Evolutionary conservation across 140 eudicot species (phyloP).

Genomic region (Oenanthe javanica): DNA sequence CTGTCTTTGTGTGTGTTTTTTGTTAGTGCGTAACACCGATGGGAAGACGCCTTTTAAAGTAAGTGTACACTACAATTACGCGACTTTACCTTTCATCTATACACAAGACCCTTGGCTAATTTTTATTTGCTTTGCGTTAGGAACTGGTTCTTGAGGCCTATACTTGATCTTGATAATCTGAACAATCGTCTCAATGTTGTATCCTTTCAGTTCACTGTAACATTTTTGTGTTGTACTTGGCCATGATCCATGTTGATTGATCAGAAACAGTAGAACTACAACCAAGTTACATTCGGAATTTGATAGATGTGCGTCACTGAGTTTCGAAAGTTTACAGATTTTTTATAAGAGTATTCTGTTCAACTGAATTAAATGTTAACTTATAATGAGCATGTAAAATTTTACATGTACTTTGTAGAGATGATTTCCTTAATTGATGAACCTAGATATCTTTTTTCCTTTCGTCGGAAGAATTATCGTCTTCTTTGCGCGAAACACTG

Average conservation of each 20-base stretch:
- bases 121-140: slow-evolving; percentile 27
- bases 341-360: not conserved
- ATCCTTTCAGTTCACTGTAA: slow-evolving; percentile 39
- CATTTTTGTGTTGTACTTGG: not conserved
- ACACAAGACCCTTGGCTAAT: slow-evolving; percentile 15
- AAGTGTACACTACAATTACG: slow-evolving; percentile 14
- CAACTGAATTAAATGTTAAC: too few relatives aligned
- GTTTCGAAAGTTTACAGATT: not conserved
- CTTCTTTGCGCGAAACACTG: slow-evolving; percentile 75
- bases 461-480: slow-evolving; percentile 63
- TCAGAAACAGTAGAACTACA: not conserved
- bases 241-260: not conserved
- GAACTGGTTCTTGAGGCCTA: slow-evolving; percentile 96
- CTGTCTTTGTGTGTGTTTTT: slow-evolving; percentile 8
- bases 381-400: not conserved
- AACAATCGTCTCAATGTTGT: slow-evolving; percentile 78
- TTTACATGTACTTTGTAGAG: not conserved
- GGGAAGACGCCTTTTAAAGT: slow-evolving; percentile 93
- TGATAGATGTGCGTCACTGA: slow-evolving; percentile 3
- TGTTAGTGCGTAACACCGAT: slow-evolving; percentile 83
- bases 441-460: slow-evolving; percentile 79
- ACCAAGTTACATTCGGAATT: not conserved
- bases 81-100: slow-evolving; percentile 6
- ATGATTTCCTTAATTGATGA: slow-evolving; percentile 26
- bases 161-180: slow-evolving; percentile 68